Percentiles rank a stretch among this genome's conserved stretches.
These are phyloP conservation scores for Astrocystis sublimbata DNA, from an alignment of 495 filamentous ascomycete genomes.

Conservation along the genomic window DNA sequence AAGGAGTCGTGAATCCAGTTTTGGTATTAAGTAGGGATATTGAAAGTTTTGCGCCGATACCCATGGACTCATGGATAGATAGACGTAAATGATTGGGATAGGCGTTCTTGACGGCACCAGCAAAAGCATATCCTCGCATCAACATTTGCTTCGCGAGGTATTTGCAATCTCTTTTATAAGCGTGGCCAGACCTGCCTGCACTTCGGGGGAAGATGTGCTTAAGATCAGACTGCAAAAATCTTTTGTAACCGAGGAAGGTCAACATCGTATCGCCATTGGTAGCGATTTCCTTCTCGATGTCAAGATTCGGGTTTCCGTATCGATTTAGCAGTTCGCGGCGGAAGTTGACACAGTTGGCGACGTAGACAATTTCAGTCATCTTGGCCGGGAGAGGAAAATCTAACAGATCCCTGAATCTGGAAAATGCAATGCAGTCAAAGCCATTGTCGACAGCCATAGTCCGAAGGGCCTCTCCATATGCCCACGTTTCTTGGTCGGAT, in stretches of 20 bases:
- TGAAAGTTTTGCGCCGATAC: not conserved
- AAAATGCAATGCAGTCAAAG: not conserved
- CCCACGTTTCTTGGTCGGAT: not conserved
- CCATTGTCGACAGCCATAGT: not conserved
- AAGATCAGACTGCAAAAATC: not conserved
- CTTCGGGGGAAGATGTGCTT: not conserved
- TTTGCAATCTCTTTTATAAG: not conserved
- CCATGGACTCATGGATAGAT: not conserved
- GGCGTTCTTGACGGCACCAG: not conserved
- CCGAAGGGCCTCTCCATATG: not conserved
- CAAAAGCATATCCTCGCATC: not conserved
- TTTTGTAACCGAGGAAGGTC: not conserved
- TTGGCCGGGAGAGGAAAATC: not conserved
- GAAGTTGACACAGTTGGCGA: not conserved
- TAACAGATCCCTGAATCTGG: not conserved
- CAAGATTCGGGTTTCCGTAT: not conserved
- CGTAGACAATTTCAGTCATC: not conserved
- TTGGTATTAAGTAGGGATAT: not conserved
- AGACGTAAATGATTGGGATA: not conserved
- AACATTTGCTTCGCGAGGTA: not conserved
- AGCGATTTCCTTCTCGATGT: not conserved
- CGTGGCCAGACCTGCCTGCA: not conserved
- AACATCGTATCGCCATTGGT: not conserved
- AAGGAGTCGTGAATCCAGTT: not conserved
- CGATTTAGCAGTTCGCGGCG: not conserved